Conservation (phyloP, 2,329 filamentous ascomycete genomes). For the Neofusicoccum sp. region DNA sequence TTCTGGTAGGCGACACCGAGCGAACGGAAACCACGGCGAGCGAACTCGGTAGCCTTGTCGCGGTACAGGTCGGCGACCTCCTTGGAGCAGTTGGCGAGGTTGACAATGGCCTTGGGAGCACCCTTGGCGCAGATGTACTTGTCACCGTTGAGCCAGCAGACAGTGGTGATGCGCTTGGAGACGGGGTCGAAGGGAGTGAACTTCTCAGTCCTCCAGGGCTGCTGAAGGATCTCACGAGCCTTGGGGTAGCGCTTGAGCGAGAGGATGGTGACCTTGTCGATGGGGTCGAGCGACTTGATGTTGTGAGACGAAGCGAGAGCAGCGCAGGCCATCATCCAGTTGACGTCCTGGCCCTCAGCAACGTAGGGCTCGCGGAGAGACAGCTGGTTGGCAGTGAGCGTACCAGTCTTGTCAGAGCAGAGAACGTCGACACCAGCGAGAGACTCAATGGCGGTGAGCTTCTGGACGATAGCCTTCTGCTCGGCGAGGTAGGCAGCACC, state of each 20-base stretch:
- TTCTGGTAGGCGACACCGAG: conserved; percentile 79
- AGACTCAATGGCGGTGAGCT: conserved; percentile 77
- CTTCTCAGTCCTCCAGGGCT: conserved; percentile 76
- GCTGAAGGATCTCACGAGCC: conserved; percentile 72
- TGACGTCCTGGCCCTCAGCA: conserved; percentile 74
- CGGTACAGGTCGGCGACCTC: conserved; percentile 69
- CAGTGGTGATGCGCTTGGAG: conserved; percentile 75
- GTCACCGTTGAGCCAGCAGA: conserved; percentile 70
- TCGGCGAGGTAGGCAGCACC: conserved; percentile 76
- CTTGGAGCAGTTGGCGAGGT: conserved; percentile 67
- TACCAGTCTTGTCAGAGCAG: conserved; percentile 82
- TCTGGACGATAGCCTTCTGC: conserved; percentile 79
- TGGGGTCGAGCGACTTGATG: conserved; percentile 76
- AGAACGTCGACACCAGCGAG: conserved; percentile 74
- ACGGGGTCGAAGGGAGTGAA: conserved; percentile 79
- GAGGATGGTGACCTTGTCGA: conserved; percentile 77
- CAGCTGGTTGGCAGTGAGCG: conserved; percentile 73
- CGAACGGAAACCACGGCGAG: conserved; percentile 77
- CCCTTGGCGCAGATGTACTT: conserved; percentile 75
- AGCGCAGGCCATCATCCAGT: conserved; percentile 84
- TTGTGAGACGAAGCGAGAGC: conserved; percentile 78
- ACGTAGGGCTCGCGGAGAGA: conserved; percentile 77
- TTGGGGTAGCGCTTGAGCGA: conserved; percentile 77
- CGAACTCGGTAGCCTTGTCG: conserved; percentile 74
- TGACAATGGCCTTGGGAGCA: conserved; percentile 74